These are phyloP conservation scores for Boletus sp. DNA, from an alignment of 768 basidiomycete species.

Conservation along the genomic window DNA sequence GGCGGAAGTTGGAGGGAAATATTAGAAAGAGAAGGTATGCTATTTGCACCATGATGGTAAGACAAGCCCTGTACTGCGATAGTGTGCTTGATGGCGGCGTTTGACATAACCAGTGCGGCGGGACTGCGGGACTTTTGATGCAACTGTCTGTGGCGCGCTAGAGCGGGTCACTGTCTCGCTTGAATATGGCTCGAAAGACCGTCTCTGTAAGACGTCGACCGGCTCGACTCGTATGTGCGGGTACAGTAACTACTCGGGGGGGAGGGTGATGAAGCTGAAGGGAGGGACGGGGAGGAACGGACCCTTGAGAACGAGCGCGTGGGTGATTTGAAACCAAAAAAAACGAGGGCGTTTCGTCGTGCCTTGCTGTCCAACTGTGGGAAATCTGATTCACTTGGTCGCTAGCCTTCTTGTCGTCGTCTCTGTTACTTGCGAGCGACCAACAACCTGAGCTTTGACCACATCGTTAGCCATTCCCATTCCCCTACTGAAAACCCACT, in stretches of 20 bases:
- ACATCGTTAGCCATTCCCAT: constrained; percentile 15
- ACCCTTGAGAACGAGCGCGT: no score
- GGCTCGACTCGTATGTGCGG: background rate
- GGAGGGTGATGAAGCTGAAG: no score
- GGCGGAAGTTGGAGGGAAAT: constrained; percentile 63
- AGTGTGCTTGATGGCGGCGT: constrained; percentile 2
- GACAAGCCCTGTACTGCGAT: constrained; percentile 49
- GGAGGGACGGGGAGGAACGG: no score
- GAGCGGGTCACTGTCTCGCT: background rate
- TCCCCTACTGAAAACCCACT: constrained; percentile 24
- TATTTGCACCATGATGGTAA: constrained; percentile 47
- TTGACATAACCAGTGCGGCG: background rate
- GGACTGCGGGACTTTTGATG: background rate
- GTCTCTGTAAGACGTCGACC: no score
- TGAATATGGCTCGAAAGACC: no score
- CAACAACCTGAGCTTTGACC: constrained; percentile 24
- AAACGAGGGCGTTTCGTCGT: no score
- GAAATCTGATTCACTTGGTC: background rate
- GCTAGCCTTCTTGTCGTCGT: background rate
- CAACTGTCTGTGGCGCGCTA: background rate
- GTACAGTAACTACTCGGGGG: background rate
- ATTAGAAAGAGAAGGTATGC: constrained; percentile 54
- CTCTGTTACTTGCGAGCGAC: constrained; percentile 19
- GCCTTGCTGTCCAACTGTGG: background rate
- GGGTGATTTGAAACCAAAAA: no score